Evolutionary conservation across 768 basidiomycete genomes (phyloP), one percentile per base, ranked within the genome.

Genomic region (Leccinum broughii): DNA sequence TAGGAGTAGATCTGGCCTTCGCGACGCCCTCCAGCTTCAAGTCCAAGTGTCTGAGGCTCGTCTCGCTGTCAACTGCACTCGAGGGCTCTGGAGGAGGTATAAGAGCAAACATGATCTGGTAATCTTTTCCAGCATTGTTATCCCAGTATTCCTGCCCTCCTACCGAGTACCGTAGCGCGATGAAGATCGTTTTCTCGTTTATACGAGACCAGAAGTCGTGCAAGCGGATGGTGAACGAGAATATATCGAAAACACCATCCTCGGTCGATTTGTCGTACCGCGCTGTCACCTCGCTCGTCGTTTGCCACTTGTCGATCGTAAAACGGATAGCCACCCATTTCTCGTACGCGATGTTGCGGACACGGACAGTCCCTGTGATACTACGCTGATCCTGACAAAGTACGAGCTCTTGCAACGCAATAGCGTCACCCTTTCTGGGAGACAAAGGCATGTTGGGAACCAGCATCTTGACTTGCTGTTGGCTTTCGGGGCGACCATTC

Each of bases 291-390:
- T 98, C 96, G 73, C 89, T 91, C 60, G 93, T 95, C 51, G 96
- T 99, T 74, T 94, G 93, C 96, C 96, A 98, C 65, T 80, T 82
- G 71, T 98, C 96, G 66, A 95, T 83, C 1, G 96, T 98, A 75
- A 97, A 98, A 30, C 96, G 85, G 26, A 94, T 85, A 8, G 87
- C 89, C 55, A 98, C 81, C 80, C 85, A 84, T 77, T 98, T 98
- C 67, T 89, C 81, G 76, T 86, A 98, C 7, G 93, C 85, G 54
- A 98, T 70, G 72, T 98, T 98, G 67, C 86, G 83, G 59, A 96
- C 91, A 51, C 86, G 84, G 49, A 93, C 82, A 44, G 78, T 79
- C 26, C 96, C 96, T n/a, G 81, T 73, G 55, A 98, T 81, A 57
- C 78, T 80, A 35, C 75, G 75, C 35, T 78, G 78, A 61, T 85